Percentiles rank a stretch among this genome's conserved stretches.
phyloP scores from a whole-genome alignment of 306 rosid genomes.

The Inga laurina region DNA sequence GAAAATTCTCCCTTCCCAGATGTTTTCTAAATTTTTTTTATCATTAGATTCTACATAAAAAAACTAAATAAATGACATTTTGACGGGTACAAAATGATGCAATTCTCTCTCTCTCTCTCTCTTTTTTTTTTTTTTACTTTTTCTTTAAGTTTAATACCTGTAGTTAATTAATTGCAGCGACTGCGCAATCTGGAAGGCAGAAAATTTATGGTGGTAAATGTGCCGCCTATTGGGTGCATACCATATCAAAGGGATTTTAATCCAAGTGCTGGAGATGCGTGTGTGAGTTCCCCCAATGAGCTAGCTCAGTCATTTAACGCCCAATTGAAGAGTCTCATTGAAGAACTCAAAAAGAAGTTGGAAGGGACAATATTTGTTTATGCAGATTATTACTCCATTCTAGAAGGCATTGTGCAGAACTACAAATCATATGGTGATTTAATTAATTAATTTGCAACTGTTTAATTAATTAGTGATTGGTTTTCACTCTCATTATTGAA shows the following conservation, averaged over 20 bases:
- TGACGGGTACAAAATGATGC: too few species aligned
- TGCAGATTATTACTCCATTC: conserved; percentile 62
- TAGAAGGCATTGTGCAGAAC: conserved; percentile 54
- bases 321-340: conserved; percentile 49
- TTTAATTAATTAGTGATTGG: too few species aligned
- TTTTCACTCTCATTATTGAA: too few species aligned
- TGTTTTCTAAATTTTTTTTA: too few species aligned
- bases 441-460: too few species aligned
- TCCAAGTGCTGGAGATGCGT: neutral
- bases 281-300: conserved; percentile 25
- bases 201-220: conserved; percentile 61
- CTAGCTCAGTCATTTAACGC: conserved; percentile 53
- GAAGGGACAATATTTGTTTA: conserved; percentile 50
- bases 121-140: too few species aligned
- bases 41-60: too few species aligned
- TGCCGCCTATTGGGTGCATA: conserved; percentile 82
- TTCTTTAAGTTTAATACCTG: too few species aligned
- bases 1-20: too few species aligned
- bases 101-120: too few species aligned
- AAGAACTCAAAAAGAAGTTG: conserved; percentile 45
- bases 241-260: conserved; percentile 64
- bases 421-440: conserved; percentile 2
- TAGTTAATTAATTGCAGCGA: conserved; percentile 46
- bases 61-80: too few species aligned
- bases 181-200: conserved; percentile 64